Conservation (phyloP, 495 filamentous ascomycete genomes). For the Ramalina intermedia region DNA sequence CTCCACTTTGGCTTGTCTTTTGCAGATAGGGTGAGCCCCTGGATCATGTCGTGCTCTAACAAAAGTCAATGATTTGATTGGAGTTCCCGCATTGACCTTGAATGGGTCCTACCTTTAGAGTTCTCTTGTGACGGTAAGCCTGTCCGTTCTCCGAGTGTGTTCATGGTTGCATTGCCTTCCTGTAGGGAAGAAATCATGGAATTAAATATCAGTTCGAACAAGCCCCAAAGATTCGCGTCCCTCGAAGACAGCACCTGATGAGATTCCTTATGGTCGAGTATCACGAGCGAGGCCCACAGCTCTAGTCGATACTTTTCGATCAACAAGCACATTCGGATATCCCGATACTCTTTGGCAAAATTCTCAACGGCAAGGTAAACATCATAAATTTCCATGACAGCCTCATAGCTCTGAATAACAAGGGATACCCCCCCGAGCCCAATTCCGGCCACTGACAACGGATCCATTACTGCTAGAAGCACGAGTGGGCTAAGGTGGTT, state of each 20-base stretch:
- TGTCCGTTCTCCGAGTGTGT: conserved; percentile 2
- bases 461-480: no score
- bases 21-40: conserved; percentile 5
- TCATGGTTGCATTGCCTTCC: conserved; percentile 10
- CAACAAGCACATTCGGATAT: conserved; percentile 11
- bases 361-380: conserved; percentile 13
- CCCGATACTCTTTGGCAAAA: conserved; percentile 11
- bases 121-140: conserved; percentile 6
- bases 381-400: conserved; percentile 11
- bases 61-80: neutral
- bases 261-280: conserved; percentile 2
- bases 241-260: neutral
- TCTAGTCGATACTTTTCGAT: conserved; percentile 14
- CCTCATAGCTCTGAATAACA: conserved; percentile 10
- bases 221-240: conserved; percentile 7
- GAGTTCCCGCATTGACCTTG: neutral
- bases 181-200: conserved; percentile 10
- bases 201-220: conserved; percentile 12
- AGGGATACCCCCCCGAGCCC: conserved; percentile 5
- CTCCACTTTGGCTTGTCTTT: conserved; percentile 6
- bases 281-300: conserved; percentile 11
- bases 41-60: conserved; percentile 5
- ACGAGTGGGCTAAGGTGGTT: no score
- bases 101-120: conserved; percentile 3
- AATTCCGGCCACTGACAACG: neutral